Evolutionary conservation across 2,329 filamentous ascomycete genomes (phyloP).

Genomic region (Epichloe gansuensis): DNA sequence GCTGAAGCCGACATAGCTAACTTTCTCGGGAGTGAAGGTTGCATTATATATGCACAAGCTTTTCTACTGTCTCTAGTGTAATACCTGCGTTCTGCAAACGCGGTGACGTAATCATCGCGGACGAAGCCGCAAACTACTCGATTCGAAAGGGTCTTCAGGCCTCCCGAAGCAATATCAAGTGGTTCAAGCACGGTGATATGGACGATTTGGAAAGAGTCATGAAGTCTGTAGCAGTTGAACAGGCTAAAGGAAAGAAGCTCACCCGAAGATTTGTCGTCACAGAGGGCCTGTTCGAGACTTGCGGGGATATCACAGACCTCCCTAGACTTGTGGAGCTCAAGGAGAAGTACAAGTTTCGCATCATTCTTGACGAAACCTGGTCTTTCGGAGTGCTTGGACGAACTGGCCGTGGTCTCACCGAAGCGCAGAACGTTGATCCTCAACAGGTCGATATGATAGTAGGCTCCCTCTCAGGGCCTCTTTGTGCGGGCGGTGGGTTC

Average conservation of each 20-base stretch:
- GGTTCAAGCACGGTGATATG: constrained; percentile 96
- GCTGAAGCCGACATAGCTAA: constrained; percentile 87
- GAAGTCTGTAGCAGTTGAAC: constrained; percentile 75
- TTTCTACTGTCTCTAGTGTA: constrained; percentile 92
- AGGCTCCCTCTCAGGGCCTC: constrained; percentile 76
- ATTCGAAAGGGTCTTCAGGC: constrained; percentile 93
- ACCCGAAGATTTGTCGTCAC: constrained; percentile 93
- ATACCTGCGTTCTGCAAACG: constrained; percentile 96
- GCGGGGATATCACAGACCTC: constrained; percentile 73
- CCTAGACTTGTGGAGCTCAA: constrained; percentile 89
- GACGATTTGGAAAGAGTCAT: constrained; percentile 80
- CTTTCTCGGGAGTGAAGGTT: constrained; percentile 75
- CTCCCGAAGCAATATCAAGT: constrained; percentile 77
- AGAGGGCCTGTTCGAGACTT: constrained; percentile 84
- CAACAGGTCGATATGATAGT: constrained; percentile 95
- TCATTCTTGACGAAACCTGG: constrained; percentile 95
- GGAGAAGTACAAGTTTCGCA: constrained; percentile 91
- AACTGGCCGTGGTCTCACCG: constrained; percentile 83
- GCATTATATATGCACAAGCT: constrained; percentile 90
- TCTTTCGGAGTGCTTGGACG: constrained; percentile 90
- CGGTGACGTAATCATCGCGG: constrained; percentile 92
- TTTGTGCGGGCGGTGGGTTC: constrained; percentile 91
- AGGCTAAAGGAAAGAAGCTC: constrained; percentile 70
- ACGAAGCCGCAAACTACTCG: constrained; percentile 84
- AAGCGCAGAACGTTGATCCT: constrained; percentile 92